Evolutionary conservation across 2,329 filamentous ascomycete species (phyloP), one percentile per base, ranked within the genome.

Genomic region (Monosporascus cannonballus): DNA sequence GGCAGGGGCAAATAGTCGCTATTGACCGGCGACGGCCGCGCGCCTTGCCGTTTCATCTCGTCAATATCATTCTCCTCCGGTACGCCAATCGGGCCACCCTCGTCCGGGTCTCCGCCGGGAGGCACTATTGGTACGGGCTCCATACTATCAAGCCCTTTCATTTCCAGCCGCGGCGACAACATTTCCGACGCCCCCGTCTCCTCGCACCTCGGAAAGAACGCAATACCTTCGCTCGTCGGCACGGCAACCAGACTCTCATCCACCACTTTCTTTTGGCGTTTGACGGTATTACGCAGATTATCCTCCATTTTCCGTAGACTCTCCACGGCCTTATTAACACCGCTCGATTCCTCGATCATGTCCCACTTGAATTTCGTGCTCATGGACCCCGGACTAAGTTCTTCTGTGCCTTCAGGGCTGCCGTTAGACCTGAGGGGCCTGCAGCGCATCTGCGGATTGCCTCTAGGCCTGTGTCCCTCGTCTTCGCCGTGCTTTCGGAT

Each of bases 1-100:
- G 92, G 93, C 22, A 96, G 69, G 24, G 93, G 93, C 20, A 96
- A 76, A 63, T 86, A 89, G 58, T 82, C 81, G 65, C 90, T 96
- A 64, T 96, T 88, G 17, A 96, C 84, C 0, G 91, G 83, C 6
- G 90, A 90, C 14, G 86, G 80, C 51, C 90, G 76, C 8, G 78
- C 76, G 24, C 70, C 68, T 30, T 63, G 62, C 20, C 51, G 55
- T 45, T 62, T 64, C 2, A 66, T 48, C 9, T 50, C 36, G 2
- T 55, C 56, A 11, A 53, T 37, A 6, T 66, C 58, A 39, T 56
- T 59, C n/a, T 64, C 58, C 0, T 58, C 60, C 18, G 51, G 25
- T 2, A 39, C 9, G 11, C 47, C 51, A 11, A 59, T 59, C n/a
- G 55, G 50, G 18, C 50, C 49, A 15, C 50, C 56, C 4, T 54